Percentiles rank a stretch among this genome's conserved stretches.
These are phyloP conservation scores for Tolypocladium paradoxum DNA, from an alignment of 2,329 filamentous ascomycete genomes.

Conservation along the genomic window DNA sequence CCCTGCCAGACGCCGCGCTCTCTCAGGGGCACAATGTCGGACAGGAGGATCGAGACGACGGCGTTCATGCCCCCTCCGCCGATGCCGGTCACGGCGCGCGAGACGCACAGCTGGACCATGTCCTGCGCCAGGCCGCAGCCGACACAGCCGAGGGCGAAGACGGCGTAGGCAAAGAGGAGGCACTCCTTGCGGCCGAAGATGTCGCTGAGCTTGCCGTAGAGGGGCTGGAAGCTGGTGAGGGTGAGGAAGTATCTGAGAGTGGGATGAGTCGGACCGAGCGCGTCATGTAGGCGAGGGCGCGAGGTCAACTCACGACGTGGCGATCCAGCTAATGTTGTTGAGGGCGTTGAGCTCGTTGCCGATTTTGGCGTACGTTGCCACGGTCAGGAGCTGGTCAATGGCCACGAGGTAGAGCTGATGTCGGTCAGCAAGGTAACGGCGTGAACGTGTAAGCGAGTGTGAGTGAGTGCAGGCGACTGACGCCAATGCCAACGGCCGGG, in stretches of 20 bases:
- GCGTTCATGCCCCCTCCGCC: conserved; percentile 65
- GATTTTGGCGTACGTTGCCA: conserved; percentile 69
- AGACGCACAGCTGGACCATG: conserved; percentile 55
- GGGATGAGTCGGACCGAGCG: background rate
- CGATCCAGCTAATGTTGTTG: conserved; percentile 67
- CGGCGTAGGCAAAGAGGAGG: conserved; percentile 50
- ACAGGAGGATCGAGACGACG: conserved; percentile 55
- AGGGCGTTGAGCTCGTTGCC: conserved; percentile 65
- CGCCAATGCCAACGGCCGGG: conserved; percentile 27
- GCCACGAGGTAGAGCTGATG: conserved; percentile 55
- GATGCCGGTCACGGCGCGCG: conserved; percentile 41
- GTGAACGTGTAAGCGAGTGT: no score
- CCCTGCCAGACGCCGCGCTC: conserved; percentile 67
- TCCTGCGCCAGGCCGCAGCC: conserved; percentile 51
- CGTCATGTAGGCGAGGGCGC: background rate
- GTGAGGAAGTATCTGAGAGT: conserved; percentile 43
- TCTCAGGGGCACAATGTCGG: conserved; percentile 57
- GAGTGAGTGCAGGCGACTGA: conserved; percentile 7
- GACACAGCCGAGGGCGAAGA: conserved; percentile 56
- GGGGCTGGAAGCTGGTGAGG: conserved; percentile 62
- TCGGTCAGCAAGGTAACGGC: no score
- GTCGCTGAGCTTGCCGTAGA: conserved; percentile 61
- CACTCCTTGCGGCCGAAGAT: conserved; percentile 60
- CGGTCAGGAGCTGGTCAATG: conserved; percentile 66
- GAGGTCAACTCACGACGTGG: conserved; percentile 27